These are phyloP conservation scores for Tubosaeta sp. DNA, from an alignment of 768 basidiomycete genomes.

Conservation along the genomic window DNA sequence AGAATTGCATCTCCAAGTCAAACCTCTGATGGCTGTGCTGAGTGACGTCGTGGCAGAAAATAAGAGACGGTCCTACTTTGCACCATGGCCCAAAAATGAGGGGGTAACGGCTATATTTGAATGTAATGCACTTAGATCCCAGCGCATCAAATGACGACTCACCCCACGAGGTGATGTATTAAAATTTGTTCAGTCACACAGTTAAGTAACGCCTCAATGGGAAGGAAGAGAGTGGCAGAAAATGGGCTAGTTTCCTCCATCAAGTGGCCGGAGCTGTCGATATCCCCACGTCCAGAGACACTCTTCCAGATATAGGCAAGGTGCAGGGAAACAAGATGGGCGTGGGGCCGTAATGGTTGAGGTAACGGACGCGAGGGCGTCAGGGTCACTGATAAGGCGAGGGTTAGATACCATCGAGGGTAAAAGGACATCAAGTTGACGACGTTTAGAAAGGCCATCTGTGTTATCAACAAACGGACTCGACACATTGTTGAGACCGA, in stretches of 20 bases:
- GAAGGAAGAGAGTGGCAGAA: conserved; percentile 49
- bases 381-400: conserved; percentile 34
- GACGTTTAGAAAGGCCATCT: conserved; percentile 41
- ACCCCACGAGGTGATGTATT: conserved; percentile 58
- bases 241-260: conserved; percentile 45
- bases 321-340: conserved; percentile 35
- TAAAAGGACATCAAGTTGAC: conserved; percentile 8
- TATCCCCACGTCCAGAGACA: conserved; percentile 2
- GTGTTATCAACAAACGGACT: conserved; percentile 43
- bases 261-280: conserved; percentile 23
- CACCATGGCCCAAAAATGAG: conserved; percentile 70
- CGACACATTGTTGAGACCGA: conserved; percentile 60
- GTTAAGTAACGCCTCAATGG: conserved; percentile 49
- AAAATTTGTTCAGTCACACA: conserved; percentile 52
- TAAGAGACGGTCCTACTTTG: conserved; percentile 40
- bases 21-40: conserved; percentile 44
- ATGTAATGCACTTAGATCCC: conserved; percentile 5
- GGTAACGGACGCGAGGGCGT: conserved; percentile 36
- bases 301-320: conserved; percentile 40
- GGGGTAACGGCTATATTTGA: conserved; percentile 59
- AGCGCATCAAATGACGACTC: conserved; percentile 13
- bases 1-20: conserved; percentile 46
- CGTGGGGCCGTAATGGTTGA: conserved; percentile 22
- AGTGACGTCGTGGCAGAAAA: conserved; percentile 1
- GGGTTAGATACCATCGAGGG: conserved; percentile 5